Base-by-base conservation (phyloP, 2,329 filamentous ascomycete species). In the Aspergillus sp. region DNA sequence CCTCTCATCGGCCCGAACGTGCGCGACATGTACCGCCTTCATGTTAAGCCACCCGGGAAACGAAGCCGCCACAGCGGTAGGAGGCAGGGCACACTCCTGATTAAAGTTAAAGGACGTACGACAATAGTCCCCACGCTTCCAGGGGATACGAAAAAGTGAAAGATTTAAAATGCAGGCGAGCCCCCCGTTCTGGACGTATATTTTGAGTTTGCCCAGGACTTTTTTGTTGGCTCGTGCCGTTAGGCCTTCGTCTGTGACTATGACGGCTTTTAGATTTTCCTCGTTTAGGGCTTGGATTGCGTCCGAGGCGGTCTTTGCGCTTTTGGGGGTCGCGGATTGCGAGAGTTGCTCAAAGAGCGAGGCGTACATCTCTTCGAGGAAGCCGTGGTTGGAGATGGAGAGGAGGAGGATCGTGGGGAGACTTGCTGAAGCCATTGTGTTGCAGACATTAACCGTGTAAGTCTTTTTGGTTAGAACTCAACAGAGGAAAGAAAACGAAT, bases 21-120 rank as follows among this genome's bases (percentile, higher is more conserved):
- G 54, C 49, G 66, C 63, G 31, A 76, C 59, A 63, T 75, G 70
- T 8, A 74, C 60, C 4, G 53, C 70, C 64, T 75, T 74, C 70
- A 74, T 72, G 55, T 61, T 70, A 50, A 69, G 71, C 13, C 60
- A 46, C 6, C n/a, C 46, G 22, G 72, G 69, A 7, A 74, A 54
- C 17, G 58, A 63, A 43, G 50, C 51, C 7, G 22, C 15, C 11
- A 19, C 23, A 17, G 53, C 13, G n/a, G 19, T 57, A 17, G 30
- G 22, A 9, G 64, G 64, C 11, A 67, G 45, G n/a, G 46, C 17
- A 22, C 31, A 15, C 5, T 58, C 60, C 1, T 55, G 53, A 22
- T 59, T 60, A 23, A 63, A 41, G 25, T 59, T 19, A 46, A 63
- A 61, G 5, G 13, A 30, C 3, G 54, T 55, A 23, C 60, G 62